A percentile compares a stretch with the other conserved stretches of the same genome.
Evolutionary conservation across 495 filamentous ascomycete genomes (phyloP).

Genomic region (Aspergillus affinis): DNA sequence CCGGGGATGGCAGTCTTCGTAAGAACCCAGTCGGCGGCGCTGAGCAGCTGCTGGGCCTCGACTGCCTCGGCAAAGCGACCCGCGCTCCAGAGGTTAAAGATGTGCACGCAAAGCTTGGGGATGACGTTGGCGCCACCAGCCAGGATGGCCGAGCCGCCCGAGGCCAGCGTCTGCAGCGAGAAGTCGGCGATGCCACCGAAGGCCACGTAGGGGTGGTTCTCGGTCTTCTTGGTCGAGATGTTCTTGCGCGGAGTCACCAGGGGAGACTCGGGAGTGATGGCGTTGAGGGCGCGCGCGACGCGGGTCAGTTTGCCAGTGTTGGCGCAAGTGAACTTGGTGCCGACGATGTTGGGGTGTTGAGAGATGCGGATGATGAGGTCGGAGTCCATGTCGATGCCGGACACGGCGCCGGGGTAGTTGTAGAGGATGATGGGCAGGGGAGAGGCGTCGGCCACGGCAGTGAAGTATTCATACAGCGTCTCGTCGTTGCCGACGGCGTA

Average conservation of each 20-base stretch:
- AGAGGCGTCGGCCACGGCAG: conserved; percentile 68
- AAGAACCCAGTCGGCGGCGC: conserved; percentile 79
- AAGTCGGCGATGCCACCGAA: conserved; percentile 91
- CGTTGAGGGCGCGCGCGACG: conserved; percentile 73
- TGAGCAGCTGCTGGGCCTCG: conserved; percentile 67
- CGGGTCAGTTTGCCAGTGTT: conserved; percentile 87
- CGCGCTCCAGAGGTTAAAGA: conserved; percentile 76
- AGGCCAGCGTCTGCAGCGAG: conserved; percentile 75
- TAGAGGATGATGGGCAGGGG: conserved; percentile 82
- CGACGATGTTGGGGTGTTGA: conserved; percentile 78
- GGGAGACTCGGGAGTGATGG: conserved; percentile 58
- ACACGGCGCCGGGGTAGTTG: conserved; percentile 88
- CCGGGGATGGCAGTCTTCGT: conserved; percentile 85
- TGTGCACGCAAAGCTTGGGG: conserved; percentile 75
- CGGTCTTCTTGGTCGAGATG: conserved; percentile 34
- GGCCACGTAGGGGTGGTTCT: conserved; percentile 70
- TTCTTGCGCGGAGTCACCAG: conserved; percentile 32
- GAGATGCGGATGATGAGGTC: conserved; percentile 82
- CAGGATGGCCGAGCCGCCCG: conserved; percentile 80
- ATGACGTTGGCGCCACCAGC: conserved; percentile 86
- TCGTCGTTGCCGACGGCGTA: conserved; percentile 71
- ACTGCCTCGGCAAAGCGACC: conserved; percentile 74
- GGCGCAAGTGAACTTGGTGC: conserved; percentile 89
- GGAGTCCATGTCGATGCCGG: conserved; percentile 91
- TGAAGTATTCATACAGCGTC: conserved; percentile 75